phyloP scores from a whole-genome alignment of 345 rosid genomes.

The Eucalyptus globulus region DNA sequence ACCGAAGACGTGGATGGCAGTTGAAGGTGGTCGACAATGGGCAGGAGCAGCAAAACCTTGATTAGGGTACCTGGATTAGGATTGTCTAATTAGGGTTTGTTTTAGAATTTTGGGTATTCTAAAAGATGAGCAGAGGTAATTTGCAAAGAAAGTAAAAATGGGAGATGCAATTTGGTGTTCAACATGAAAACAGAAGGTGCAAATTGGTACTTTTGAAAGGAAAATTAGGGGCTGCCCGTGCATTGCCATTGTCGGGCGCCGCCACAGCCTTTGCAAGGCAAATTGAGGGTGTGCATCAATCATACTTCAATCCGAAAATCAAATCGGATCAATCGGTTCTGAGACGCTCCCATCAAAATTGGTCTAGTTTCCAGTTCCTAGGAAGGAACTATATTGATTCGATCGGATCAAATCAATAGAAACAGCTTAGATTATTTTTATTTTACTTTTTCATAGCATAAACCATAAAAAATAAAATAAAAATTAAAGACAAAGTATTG shows the following conservation, averaged over 20 bases:
- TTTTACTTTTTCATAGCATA: neutral
- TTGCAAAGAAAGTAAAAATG: neutral
- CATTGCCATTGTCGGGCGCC: fast-evolving
- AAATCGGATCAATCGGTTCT: fast-evolving
- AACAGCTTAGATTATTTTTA: neutral
- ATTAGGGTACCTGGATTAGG: neutral
- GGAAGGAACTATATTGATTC: neutral
- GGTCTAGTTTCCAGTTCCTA: neutral
- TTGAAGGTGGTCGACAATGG: neutral
- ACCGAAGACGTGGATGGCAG: neutral
- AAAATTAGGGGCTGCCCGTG: too few relatives aligned
- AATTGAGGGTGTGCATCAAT: neutral
- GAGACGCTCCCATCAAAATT: neutral
- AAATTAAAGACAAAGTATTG: neutral
- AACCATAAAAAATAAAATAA: neutral
- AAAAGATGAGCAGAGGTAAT: neutral
- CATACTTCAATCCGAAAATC: neutral
- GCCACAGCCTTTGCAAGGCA: neutral
- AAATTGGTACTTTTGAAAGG: neutral
- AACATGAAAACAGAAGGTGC: neutral
- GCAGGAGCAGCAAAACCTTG: too few relatives aligned
- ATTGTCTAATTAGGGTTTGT: neutral
- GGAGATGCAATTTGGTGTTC: neutral
- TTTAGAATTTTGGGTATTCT: neutral
- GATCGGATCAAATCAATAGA: neutral